Percentiles rank a stretch among this genome's conserved stretches.
phyloP scores from a whole-genome alignment of 2,329 filamentous ascomycete genomes.

The Neofusicoccum laricinum region DNA sequence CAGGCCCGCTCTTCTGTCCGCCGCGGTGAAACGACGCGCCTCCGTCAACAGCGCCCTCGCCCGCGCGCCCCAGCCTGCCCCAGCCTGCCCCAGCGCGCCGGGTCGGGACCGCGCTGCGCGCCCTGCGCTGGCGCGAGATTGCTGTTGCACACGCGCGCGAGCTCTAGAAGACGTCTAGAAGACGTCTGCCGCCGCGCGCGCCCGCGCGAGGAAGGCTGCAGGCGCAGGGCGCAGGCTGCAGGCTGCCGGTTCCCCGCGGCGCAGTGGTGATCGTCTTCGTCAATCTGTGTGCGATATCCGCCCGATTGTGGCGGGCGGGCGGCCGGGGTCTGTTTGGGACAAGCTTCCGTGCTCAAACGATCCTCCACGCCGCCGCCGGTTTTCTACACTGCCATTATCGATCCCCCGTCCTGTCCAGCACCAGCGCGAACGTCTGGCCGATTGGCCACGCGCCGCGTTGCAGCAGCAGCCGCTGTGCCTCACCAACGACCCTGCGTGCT shows the following conservation, averaged over 20 bases:
- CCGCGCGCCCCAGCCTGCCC: neutral
- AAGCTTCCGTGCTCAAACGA: neutral
- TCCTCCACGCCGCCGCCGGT: neutral
- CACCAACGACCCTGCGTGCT: neutral
- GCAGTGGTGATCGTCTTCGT: neutral
- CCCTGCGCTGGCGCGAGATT: neutral
- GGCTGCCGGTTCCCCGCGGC: neutral
- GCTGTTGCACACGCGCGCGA: neutral
- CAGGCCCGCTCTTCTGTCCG: neutral
- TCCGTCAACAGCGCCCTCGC: neutral
- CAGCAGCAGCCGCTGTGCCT: neutral
- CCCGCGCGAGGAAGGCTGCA: no score
- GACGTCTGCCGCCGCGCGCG: no score
- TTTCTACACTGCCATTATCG: neutral
- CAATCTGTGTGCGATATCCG: neutral
- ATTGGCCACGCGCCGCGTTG: neutral
- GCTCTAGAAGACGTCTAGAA: slow-evolving; percentile 5
- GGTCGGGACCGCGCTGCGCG: neutral
- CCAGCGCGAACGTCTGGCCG: neutral
- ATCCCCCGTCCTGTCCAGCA: neutral
- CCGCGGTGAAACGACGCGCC: neutral
- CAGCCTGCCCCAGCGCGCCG: neutral
- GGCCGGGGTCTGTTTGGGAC: neutral
- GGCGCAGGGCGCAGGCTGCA: neutral
- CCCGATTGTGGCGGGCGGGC: neutral